Evolutionary conservation across 352 stramenopile genomes (phyloP).

Genomic region (Globisporangium lucens): DNA sequence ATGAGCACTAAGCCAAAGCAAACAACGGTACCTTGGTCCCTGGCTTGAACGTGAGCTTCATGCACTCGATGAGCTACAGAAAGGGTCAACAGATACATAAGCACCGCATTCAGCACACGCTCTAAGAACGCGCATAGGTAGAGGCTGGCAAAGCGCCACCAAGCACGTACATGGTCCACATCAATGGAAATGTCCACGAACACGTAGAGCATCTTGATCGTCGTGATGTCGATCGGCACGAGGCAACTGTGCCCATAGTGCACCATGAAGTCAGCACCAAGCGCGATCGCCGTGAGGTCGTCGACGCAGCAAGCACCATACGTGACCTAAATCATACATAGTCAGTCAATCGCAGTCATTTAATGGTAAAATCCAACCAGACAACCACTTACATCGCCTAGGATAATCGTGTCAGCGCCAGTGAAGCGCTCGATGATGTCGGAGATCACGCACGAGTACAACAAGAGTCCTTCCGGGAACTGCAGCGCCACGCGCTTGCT

Average conservation of each 20-base stretch:
- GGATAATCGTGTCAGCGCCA: slow-evolving; percentile 89
- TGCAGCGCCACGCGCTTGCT: slow-evolving; percentile 95
- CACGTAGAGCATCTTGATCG: slow-evolving; percentile 97
- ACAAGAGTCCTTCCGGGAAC: slow-evolving; percentile 97
- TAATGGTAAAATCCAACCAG: not conserved
- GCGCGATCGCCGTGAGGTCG: slow-evolving; percentile 94
- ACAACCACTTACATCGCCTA: slow-evolving; percentile 91
- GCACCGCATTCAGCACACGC: not conserved
- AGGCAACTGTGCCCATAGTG: slow-evolving; percentile 99
- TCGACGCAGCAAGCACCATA: slow-evolving; percentile 99
- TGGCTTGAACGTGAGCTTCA: slow-evolving; percentile 88
- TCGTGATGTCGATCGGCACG: slow-evolving; percentile 96
- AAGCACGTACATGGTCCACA: slow-evolving; percentile 85
- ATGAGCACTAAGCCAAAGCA: not conserved
- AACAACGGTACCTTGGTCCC: slow-evolving; percentile 56
- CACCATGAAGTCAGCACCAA: slow-evolving; percentile 97
- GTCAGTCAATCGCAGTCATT: not conserved
- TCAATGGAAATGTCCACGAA: slow-evolving; percentile 99
- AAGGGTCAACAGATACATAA: not conserved
- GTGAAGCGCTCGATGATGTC: slow-evolving; percentile 98
- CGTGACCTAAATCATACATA: slow-evolving; percentile 64
- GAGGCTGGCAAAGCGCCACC: not conserved
- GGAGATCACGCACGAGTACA: slow-evolving; percentile 97
- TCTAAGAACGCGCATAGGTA: not conserved
- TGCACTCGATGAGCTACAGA: slow-evolving; percentile 90